Conservation (phyloP, 257 asterid genomes). For the Oldenlandia corymbosa region DNA sequence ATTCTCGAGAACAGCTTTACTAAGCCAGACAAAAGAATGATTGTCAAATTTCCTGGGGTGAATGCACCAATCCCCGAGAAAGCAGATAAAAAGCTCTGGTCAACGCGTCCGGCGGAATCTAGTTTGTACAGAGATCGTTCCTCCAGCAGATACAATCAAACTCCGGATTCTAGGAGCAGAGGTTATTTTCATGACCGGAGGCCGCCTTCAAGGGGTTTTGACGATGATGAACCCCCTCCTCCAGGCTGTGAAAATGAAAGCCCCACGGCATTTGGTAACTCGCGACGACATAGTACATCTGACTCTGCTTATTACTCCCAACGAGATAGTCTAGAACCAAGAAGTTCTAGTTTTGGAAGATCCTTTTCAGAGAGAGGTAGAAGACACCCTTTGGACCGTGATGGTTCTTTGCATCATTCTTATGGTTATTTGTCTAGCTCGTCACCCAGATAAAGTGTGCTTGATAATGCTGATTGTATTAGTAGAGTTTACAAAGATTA, state of each 20-base stretch:
- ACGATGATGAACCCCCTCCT: constrained; percentile 80
- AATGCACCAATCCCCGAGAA: constrained; percentile 88
- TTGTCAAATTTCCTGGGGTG: constrained; percentile 80
- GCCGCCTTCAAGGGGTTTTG: constrained; percentile 22
- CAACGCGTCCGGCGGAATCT: constrained; percentile 31
- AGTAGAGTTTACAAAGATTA: background rate
- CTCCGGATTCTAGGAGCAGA: constrained; percentile 38
- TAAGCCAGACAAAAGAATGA: constrained; percentile 49
- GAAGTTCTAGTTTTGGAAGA: constrained; percentile 56
- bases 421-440: constrained; percentile 34
- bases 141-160: constrained; percentile 33
- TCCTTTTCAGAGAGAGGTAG: constrained; percentile 58
- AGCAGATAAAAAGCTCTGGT: constrained; percentile 76
- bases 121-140: constrained; percentile 33
- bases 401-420: constrained; percentile 28
- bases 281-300: constrained; percentile 35
- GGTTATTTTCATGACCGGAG: constrained; percentile 30
- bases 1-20: constrained; percentile 37
- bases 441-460: constrained; percentile 39
- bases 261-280: constrained; percentile 46
- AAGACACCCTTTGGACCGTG: constrained; percentile 40
- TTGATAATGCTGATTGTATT: background rate
- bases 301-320: constrained; percentile 38
- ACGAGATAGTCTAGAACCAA: constrained; percentile 30
- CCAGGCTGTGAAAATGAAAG: constrained; percentile 69